Evolutionary conservation across 768 basidiomycete species (phyloP).

Genomic region (Kwoniella dendrophila): DNA sequence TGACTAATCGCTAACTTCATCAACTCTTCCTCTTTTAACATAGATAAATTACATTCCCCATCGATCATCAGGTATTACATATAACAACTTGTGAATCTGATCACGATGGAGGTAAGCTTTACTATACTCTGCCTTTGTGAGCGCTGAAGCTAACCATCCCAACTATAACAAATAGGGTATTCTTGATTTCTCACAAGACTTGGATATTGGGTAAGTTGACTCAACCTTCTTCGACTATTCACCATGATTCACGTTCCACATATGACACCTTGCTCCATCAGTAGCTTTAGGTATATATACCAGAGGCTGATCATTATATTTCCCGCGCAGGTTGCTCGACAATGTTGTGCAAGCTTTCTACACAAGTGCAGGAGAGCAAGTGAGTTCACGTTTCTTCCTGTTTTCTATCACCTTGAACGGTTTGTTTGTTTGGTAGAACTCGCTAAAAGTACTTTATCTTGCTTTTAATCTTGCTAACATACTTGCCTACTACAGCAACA

Average conservation of each 20-base stretch:
- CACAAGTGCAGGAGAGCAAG: constrained; percentile 80
- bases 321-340: constrained; percentile 72
- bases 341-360: constrained; percentile 91
- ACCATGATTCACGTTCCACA: too few species aligned
- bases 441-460: background rate
- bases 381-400: constrained; percentile 53
- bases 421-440: background rate
- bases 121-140: constrained; percentile 5
- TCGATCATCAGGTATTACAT: background rate
- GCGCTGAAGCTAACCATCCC: constrained; percentile 3
- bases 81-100: background rate
- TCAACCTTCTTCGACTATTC: background rate
- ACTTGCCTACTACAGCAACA: constrained; percentile 69
- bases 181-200: constrained; percentile 89
- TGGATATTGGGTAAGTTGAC: constrained; percentile 69
- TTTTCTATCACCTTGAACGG: background rate
- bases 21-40: background rate
- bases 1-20: background rate
- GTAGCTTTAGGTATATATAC: too few species aligned
- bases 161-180: constrained; percentile 63
- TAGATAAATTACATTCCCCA: background rate
- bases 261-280: too few species aligned
- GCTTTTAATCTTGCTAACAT: background rate
- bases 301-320: too few species aligned
- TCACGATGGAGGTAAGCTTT: constrained; percentile 44